phyloP scores from a whole-genome alignment of 495 filamentous ascomycete species.

The Aspergillus nanangensis region DNA sequence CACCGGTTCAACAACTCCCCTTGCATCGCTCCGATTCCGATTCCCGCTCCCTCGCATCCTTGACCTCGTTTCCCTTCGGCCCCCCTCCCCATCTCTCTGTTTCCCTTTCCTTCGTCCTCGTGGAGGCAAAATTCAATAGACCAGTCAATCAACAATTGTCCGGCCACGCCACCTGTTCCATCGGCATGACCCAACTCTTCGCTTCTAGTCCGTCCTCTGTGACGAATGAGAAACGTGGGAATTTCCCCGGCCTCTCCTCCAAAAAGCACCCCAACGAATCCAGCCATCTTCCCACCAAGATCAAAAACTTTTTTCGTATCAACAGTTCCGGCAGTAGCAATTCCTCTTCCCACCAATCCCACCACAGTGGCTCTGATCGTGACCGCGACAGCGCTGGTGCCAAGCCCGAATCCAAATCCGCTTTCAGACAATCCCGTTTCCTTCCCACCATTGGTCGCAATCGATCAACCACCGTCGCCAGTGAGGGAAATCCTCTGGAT shows the following conservation, averaged over 20 bases:
- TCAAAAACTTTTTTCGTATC: slow-evolving; percentile 98
- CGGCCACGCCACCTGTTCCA: background rate
- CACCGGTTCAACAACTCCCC: too few relatives aligned
- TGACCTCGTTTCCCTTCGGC: slow-evolving; percentile 13
- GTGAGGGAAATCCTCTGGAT: slow-evolving; percentile 87
- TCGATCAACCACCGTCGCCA: slow-evolving; percentile 83
- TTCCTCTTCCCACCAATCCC: slow-evolving; percentile 28
- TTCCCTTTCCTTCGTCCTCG: background rate
- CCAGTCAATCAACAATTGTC: background rate
- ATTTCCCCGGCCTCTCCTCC: slow-evolving; percentile 41
- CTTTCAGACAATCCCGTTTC: slow-evolving; percentile 79
- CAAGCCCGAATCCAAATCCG: slow-evolving; percentile 53
- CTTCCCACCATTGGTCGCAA: slow-evolving; percentile 73
- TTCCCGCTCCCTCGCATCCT: slow-evolving; percentile 6
- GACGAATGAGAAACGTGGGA: slow-evolving; percentile 43
- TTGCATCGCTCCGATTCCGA: too few relatives aligned
- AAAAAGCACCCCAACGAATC: slow-evolving; percentile 49
- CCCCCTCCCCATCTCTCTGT: background rate
- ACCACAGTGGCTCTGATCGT: slow-evolving; percentile 19
- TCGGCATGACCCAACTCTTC: slow-evolving; percentile 45
- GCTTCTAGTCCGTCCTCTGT: slow-evolving; percentile 37
- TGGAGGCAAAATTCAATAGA: background rate
- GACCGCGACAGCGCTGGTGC: slow-evolving; percentile 30
- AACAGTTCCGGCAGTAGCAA: slow-evolving; percentile 59
- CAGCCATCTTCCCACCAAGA: slow-evolving; percentile 74